phyloP scores from a whole-genome alignment of 139 green algal genomes.

The Eudorina sp. region DNA sequence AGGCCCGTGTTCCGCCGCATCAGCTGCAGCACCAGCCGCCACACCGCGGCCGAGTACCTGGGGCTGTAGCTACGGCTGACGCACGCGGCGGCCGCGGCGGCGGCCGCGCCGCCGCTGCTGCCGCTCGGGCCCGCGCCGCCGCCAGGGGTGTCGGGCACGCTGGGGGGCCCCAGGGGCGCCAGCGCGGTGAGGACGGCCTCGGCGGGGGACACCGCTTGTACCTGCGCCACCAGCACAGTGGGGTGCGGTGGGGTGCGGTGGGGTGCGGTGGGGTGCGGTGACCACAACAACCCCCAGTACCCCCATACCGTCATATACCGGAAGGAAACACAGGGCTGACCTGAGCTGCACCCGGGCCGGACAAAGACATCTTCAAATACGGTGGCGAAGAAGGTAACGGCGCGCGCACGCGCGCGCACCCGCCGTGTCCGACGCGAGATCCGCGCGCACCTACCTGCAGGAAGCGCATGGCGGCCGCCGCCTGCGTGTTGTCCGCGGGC shows the following conservation, averaged over 20 bases:
- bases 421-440: too few relatives aligned
- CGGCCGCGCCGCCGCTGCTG: neutral
- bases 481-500: neutral
- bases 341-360: too few relatives aligned
- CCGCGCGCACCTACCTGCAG: constrained; percentile 39
- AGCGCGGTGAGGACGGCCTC: constrained; percentile 12
- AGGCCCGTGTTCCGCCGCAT: constrained; percentile 8
- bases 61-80: neutral
- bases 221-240: too few relatives aligned
- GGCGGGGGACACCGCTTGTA: neutral
- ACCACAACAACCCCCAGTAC: too few relatives aligned
- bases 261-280: too few relatives aligned
- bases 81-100: neutral
- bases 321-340: too few relatives aligned
- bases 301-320: too few relatives aligned
- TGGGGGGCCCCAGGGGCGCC: neutral
- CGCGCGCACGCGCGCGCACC: too few relatives aligned
- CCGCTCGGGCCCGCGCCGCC: neutral
- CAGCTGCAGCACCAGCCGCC: constrained; percentile 42
- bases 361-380: too few relatives aligned
- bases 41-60: constrained; percentile 18
- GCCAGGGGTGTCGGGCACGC: neutral
- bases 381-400: too few relatives aligned
- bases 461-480: constrained; percentile 17
- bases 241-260: too few relatives aligned